A percentile compares a stretch with the other conserved stretches of the same genome.
Evolutionary conservation across 306 rosid species (phyloP).

Genomic region (Acacia acuminata): DNA sequence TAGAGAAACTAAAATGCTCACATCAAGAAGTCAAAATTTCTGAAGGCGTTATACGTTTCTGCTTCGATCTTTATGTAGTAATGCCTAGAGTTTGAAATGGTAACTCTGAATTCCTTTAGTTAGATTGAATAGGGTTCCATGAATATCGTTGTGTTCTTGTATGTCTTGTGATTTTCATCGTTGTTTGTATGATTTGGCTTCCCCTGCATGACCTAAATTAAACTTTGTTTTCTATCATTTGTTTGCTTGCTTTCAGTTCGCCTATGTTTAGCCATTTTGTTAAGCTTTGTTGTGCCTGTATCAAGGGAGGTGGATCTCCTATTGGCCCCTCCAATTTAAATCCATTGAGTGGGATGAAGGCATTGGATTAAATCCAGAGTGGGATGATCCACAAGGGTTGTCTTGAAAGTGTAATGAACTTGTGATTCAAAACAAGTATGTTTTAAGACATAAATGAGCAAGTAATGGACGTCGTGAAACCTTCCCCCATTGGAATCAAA

Average conservation of each 20-base stretch:
- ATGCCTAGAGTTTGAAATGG: not conserved
- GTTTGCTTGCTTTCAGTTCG: not conserved
- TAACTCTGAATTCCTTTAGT: conserved; percentile 14
- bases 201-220: not conserved
- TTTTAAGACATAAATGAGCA: too few relatives aligned
- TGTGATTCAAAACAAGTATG: too few relatives aligned
- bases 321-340: not conserved
- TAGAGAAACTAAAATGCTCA: not conserved
- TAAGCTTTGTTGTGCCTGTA: not conserved
- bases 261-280: not conserved
- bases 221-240: not conserved
- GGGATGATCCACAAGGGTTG: fast-evolving
- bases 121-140: conserved; percentile 16
- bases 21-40: not conserved
- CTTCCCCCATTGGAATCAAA: too few relatives aligned
- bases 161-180: not conserved
- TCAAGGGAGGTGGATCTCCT: not conserved
- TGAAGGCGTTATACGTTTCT: conserved; percentile 1
- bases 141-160: not conserved
- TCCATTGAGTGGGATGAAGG: too few relatives aligned
- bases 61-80: not conserved
- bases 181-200: not conserved
- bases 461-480: too few relatives aligned
- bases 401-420: too few relatives aligned
- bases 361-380: fast-evolving